A percentile compares a stretch with the other conserved stretches of the same genome.
Conservation (phyloP, 1,139 yeast genomes). For the Geotrichum cucujoidarum region DNA sequence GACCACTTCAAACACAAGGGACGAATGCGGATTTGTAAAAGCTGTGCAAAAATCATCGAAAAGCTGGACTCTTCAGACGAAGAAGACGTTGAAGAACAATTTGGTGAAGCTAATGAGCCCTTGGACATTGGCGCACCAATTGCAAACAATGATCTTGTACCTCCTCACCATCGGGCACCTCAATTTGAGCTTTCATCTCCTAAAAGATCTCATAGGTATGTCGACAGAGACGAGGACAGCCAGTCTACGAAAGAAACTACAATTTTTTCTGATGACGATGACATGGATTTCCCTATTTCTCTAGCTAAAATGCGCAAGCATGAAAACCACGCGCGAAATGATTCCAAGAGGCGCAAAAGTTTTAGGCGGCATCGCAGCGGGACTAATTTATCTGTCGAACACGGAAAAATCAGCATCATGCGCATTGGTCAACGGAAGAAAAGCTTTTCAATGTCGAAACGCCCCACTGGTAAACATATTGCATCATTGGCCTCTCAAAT, state of each 20-base stretch:
- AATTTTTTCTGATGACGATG: constrained; percentile 15
- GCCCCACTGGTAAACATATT: constrained; percentile 12
- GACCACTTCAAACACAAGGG: constrained; percentile 65
- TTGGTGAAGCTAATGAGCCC: constrained; percentile 13
- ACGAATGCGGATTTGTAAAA: constrained; percentile 70
- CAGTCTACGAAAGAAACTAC: constrained; percentile 5
- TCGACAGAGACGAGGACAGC: constrained; percentile 4
- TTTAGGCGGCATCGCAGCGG: constrained; percentile 30
- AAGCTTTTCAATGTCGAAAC: constrained; percentile 22
- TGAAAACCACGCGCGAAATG: constrained; percentile 16
- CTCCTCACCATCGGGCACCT: constrained; percentile 1
- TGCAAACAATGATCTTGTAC: constrained; percentile 10
- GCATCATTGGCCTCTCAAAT: constrained; percentile 16
- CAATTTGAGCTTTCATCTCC: constrained; percentile 24
- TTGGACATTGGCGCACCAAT: constrained; percentile 11
- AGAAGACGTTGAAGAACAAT: constrained; percentile 20
- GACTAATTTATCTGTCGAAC: constrained; percentile 24
- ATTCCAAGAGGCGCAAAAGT: constrained; percentile 13
- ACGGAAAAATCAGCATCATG: constrained; percentile 24
- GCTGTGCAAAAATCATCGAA: constrained; percentile 62
- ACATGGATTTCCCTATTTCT: constrained; percentile 11
- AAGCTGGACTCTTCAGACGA: constrained; percentile 30
- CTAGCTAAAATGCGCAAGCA: constrained; percentile 10
- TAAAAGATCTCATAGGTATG: constrained; percentile 1
- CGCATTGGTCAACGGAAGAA: constrained; percentile 29